These are phyloP conservation scores for Boechera retrofracta DNA, from an alignment of 345 rosid genomes.

Conservation along the genomic window DNA sequence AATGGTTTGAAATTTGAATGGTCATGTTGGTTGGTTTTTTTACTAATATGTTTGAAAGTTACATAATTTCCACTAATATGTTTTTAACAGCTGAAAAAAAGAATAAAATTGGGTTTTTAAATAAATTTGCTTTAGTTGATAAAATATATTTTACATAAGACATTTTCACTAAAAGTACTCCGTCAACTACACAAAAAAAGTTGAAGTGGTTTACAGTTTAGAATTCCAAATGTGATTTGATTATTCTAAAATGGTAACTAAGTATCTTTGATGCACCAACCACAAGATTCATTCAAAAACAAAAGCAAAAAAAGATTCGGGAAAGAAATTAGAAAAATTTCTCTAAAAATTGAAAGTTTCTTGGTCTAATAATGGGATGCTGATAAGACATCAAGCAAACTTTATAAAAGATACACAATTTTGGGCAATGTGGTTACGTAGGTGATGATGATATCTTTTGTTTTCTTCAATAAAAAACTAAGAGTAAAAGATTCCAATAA, in stretches of 20 bases:
- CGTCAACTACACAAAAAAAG: not conserved
- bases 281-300: conserved; percentile 18
- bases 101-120: too few relatives aligned
- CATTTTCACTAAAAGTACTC: not conserved
- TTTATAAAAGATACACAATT: conserved; percentile 19
- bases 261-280: conserved; percentile 29
- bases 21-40: not conserved
- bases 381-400: conserved; percentile 23
- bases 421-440: conserved; percentile 41
- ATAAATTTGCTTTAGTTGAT: not conserved
- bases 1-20: not conserved
- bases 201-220: not conserved
- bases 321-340: not conserved
- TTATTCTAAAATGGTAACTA: conserved; percentile 15
- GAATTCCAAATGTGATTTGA: conserved; percentile 7
- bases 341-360: conserved; percentile 16
- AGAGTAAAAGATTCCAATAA: conserved; percentile 41
- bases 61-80: too few relatives aligned
- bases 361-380: conserved; percentile 29
- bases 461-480: conserved; percentile 23
- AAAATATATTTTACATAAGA: too few relatives aligned
- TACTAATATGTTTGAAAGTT: too few relatives aligned
- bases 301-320: not conserved
- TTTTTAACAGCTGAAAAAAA: too few relatives aligned
- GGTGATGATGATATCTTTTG: conserved; percentile 42